Base-by-base conservation (phyloP, 2,329 filamentous ascomycete genomes). In the Talaromyces piceae region DNA sequence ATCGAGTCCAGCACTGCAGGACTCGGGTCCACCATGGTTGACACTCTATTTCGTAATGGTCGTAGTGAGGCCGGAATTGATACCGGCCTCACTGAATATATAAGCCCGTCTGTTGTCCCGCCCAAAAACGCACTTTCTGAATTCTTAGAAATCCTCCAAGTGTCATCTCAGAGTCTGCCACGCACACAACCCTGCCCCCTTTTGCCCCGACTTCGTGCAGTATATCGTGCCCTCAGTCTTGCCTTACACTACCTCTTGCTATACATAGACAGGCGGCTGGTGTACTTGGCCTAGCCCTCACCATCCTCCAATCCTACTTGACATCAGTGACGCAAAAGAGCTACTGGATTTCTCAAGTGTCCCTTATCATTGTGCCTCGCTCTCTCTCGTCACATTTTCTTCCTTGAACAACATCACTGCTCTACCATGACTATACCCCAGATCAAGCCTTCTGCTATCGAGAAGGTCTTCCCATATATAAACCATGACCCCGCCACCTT, bases 41-140 rank as follows among this genome's bases (percentile, higher is more conserved):
- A 45, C 52, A 47, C 27, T 50, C 27, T 47, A 7, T 45, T 51
- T 51, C 41, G 49, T 31, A 48, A 44, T 54, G 43, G 52, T 28
- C 16, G 18, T 46, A 31, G 57, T 58, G 67, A 71, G 69, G 69
- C 69, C 69, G 69, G 69, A 67, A 72, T 71, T 67, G 62, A 69
- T 71, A 67, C 70, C 70, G 69, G 69, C 69, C 69, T 70, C 68
- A 59, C 56, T 61, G 57, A 56, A 62, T 70, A 61, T 71, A 72
- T 72, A 72, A 72, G 63, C 67, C 63, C 63, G 54, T 55, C 57
- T 64, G 54, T 55, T 60, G 57, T 60, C 64, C 65, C 60, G 59
- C 60, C 57, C 50, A 50, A 59, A 61, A 55, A 53, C 47, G 47
- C 45, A 37, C 16, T 57, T 57, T 53, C 52, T 56, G 44, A 48